Percentiles rank a stretch among this genome's conserved stretches.
These are phyloP conservation scores for Irpex sp. DNA, from an alignment of 1,284 basidiomycete species.

Conservation along the genomic window DNA sequence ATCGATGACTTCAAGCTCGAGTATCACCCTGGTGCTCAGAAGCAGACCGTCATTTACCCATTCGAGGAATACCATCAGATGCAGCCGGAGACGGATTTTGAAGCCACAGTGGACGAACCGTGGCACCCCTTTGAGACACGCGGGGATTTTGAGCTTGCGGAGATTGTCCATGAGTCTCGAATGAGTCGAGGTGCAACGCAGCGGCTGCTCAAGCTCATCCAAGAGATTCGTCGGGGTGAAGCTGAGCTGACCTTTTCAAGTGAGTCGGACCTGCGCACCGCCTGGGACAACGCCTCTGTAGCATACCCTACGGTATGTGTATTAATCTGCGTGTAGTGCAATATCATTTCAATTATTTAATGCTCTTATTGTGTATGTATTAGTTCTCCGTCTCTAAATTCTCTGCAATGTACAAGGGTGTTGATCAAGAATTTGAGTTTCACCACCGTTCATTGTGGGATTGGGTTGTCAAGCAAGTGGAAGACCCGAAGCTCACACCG, in stretches of 20 bases:
- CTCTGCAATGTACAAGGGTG: not conserved
- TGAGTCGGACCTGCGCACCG: not conserved
- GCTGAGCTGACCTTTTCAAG: not conserved
- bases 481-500: conserved; percentile 18
- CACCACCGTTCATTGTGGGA: conserved; percentile 21
- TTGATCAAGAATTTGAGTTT: conserved; percentile 9
- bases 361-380: not conserved
- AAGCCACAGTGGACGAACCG: too few relatives aligned
- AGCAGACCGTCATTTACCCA: too few relatives aligned
- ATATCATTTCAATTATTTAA: not conserved
- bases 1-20: too few relatives aligned
- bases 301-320: conserved; percentile 12
- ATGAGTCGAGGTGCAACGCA: too few relatives aligned
- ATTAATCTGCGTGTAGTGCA: conserved; percentile 13
- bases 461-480: conserved; percentile 22
- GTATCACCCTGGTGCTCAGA: too few relatives aligned
- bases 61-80: too few relatives aligned
- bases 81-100: too few relatives aligned
- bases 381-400: conserved; percentile 29
- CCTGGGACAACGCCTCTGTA: not conserved
- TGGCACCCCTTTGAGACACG: too few relatives aligned
- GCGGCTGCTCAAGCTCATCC: too few relatives aligned
- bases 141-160: too few relatives aligned
- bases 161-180: too few relatives aligned
- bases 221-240: not conserved